A percentile compares a stretch with the other conserved stretches of the same genome.
These are phyloP conservation scores for Cutaneotrichosporon dermatis DNA, from an alignment of 1,284 basidiomycete genomes.

Conservation along the genomic window DNA sequence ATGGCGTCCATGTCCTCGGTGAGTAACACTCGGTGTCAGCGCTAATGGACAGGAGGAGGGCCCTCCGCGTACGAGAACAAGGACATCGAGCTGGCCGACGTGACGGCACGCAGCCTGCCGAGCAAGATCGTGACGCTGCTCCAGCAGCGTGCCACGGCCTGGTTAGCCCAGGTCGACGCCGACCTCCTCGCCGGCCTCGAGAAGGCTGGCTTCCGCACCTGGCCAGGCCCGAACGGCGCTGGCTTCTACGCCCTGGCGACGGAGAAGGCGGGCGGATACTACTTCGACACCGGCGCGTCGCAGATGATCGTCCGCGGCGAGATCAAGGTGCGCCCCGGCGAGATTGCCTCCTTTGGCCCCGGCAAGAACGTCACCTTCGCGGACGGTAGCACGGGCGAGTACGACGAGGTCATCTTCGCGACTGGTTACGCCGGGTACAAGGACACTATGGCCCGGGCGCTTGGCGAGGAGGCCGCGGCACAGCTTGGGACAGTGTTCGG, in stretches of 20 bases:
- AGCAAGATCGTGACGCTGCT: constrained; percentile 51
- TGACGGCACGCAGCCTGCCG: constrained; percentile 8
- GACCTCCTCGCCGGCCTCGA: constrained; percentile 58
- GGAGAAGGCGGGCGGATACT: constrained; percentile 48
- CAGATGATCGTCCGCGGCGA: constrained; percentile 63
- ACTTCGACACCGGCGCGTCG: constrained; percentile 58
- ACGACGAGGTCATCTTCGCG: constrained; percentile 65
- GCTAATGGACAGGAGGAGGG: constrained; percentile 31
- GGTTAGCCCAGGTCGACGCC: constrained; percentile 56
- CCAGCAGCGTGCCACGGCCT: constrained; percentile 49
- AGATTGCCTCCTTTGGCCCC: constrained; percentile 51
- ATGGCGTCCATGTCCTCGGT: constrained; percentile 41
- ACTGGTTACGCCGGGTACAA: constrained; percentile 56
- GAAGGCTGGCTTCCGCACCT: constrained; percentile 59
- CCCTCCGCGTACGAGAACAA: constrained; percentile 50
- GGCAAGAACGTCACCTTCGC: constrained; percentile 60
- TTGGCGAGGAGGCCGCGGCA: constrained; percentile 54
- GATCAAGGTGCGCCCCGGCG: constrained; percentile 68
- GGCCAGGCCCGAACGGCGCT: constrained; percentile 55
- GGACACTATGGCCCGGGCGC: constrained; percentile 51
- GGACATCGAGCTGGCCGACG: constrained; percentile 55
- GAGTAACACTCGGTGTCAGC: too few relatives aligned
- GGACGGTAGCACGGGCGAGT: constrained; percentile 60
- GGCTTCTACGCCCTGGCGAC: constrained; percentile 45
- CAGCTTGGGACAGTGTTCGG: constrained; percentile 57